Percentiles rank a stretch among this genome's conserved stretches.
Conservation (phyloP, 2,329 filamentous ascomycete species). For the Sarocladiaceae sp. region DNA sequence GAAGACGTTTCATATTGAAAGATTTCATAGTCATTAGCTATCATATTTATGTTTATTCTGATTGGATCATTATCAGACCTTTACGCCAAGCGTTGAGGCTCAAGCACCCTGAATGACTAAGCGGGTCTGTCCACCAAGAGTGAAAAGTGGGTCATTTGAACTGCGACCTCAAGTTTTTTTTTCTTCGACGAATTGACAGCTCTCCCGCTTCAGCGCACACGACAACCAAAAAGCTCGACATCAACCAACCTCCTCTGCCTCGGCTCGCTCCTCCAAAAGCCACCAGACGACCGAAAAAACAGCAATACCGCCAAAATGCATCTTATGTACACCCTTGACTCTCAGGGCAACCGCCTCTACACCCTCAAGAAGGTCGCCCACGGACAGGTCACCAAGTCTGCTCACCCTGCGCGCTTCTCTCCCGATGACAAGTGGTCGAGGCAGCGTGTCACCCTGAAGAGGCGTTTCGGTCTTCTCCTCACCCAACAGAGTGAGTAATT, state of each 20-base stretch:
- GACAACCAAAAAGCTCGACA: background rate
- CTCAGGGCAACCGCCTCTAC: constrained; percentile 82
- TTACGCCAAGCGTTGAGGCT: too few species aligned
- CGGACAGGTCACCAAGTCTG: constrained; percentile 88
- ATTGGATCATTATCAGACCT: background rate
- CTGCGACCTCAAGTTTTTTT: constrained; percentile 7
- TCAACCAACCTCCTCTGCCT: background rate
- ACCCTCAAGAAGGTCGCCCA: constrained; percentile 87
- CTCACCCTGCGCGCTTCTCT: constrained; percentile 93
- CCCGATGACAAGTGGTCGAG: constrained; percentile 99
- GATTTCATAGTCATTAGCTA: too few species aligned
- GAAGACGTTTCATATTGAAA: too few species aligned
- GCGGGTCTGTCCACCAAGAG: background rate
- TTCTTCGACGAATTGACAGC: background rate
- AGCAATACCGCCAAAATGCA: constrained; percentile 39
- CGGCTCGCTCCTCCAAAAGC: background rate
- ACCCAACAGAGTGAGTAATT: constrained; percentile 63
- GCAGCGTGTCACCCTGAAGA: constrained; percentile 92
- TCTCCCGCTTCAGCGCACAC: constrained; percentile 4
- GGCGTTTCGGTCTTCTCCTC: constrained; percentile 82
- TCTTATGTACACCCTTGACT: constrained; percentile 79
- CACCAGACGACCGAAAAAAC: background rate
- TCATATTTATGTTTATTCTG: background rate
- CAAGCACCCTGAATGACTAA: constrained; percentile 5
- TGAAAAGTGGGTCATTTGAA: constrained; percentile 5